phyloP scores from a whole-genome alignment of 257 asterid species.

The Penstemon davidsonii region DNA sequence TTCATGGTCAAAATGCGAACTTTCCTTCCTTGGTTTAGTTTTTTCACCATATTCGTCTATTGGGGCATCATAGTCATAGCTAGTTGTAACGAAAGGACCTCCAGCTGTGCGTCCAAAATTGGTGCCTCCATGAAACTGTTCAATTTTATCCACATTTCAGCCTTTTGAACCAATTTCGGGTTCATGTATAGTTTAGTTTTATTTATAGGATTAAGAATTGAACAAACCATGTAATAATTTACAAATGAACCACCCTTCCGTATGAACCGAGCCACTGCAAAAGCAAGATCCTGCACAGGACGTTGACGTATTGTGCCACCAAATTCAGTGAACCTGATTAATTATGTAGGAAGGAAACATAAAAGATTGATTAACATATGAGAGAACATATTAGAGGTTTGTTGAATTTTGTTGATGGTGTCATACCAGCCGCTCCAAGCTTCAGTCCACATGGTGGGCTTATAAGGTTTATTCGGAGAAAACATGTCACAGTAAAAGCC shows the following conservation, averaged over 20 bases:
- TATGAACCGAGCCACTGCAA: slow-evolving; percentile 68
- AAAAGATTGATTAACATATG: neutral
- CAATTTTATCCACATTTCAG: slow-evolving; percentile 3
- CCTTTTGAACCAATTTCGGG: neutral
- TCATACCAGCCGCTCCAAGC: slow-evolving; percentile 80
- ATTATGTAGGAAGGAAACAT: neutral
- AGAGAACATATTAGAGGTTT: neutral
- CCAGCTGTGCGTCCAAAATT: slow-evolving; percentile 80
- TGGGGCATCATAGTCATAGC: slow-evolving; percentile 81
- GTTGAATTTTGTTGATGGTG: neutral
- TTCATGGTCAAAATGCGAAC: neutral
- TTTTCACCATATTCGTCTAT: slow-evolving; percentile 66
- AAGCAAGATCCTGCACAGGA: slow-evolving; percentile 74
- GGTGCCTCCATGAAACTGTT: slow-evolving; percentile 77
- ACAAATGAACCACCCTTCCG: slow-evolving; percentile 62
- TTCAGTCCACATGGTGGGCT: slow-evolving; percentile 74
- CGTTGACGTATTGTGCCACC: slow-evolving; percentile 59
- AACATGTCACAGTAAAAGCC: slow-evolving; percentile 68
- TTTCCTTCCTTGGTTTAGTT: neutral
- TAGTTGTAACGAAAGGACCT: slow-evolving; percentile 68
- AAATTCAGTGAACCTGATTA: slow-evolving; percentile 59
- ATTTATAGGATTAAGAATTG: neutral
- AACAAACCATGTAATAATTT: slow-evolving; percentile 70
- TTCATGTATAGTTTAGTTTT: neutral
- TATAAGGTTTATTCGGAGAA: slow-evolving; percentile 64